Conservation (phyloP, 2,329 filamentous ascomycete species). For the Cladosporium sp. region DNA sequence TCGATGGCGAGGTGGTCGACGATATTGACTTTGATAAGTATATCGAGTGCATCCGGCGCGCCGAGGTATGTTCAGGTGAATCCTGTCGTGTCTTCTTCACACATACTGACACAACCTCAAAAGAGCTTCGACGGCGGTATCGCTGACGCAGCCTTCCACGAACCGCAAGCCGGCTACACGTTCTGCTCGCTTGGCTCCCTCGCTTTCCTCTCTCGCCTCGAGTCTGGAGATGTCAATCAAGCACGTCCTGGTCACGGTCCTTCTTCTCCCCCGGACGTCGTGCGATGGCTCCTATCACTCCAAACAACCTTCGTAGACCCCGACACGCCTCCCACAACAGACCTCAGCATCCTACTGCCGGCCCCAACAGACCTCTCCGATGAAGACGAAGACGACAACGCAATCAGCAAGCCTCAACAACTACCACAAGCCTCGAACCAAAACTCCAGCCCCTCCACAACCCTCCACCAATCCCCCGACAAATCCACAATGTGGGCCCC, state of each 20-base stretch:
- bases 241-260: slow-evolving; percentile 31
- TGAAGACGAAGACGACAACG: background rate
- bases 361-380: background rate
- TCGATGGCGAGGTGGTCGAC: slow-evolving; percentile 56
- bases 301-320: slow-evolving; percentile 44
- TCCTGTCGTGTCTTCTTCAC: background rate
- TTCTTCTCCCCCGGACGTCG: slow-evolving; percentile 39
- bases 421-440: background rate
- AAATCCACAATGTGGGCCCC: slow-evolving; percentile 23
- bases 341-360: background rate
- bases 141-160: slow-evolving; percentile 73
- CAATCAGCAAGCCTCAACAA: background rate
- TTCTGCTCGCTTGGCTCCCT: slow-evolving; percentile 84
- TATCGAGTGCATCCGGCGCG: slow-evolving; percentile 67
- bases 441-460: background rate
- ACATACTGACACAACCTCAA: slow-evolving; percentile 38
- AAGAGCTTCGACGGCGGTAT: slow-evolving; percentile 84
- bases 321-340: slow-evolving; percentile 37
- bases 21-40: slow-evolving; percentile 76
- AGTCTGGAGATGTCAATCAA: slow-evolving; percentile 23
- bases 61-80: slow-evolving; percentile 41
- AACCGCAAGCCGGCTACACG: slow-evolving; percentile 87
- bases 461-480: slow-evolving; percentile 29
- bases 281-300: slow-evolving; percentile 50
- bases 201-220: slow-evolving; percentile 68